phyloP scores from a whole-genome alignment of 2,329 filamentous ascomycete species.

The Stenocarpella maydis region DNA sequence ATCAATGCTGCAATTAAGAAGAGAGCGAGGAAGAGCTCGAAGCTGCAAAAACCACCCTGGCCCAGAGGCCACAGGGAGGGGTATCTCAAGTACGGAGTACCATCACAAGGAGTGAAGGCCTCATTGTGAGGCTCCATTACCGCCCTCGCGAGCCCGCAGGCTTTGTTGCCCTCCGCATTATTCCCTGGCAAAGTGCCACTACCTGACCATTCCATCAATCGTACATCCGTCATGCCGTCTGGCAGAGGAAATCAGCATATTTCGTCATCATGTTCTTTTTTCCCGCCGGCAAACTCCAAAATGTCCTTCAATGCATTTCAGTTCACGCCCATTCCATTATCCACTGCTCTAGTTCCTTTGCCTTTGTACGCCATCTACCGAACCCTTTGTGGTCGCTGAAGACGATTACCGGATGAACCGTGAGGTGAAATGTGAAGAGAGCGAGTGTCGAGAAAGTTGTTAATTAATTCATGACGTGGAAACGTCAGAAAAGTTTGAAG shows the following conservation, averaged over 20 bases:
- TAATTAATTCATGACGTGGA: constrained; percentile 26
- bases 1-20: constrained; percentile 30
- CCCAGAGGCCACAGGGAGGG: constrained; percentile 34
- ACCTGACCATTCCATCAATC: constrained; percentile 6
- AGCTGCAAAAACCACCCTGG: constrained; percentile 31
- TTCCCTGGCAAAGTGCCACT: constrained; percentile 24
- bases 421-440: constrained; percentile 22
- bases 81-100: constrained; percentile 37
- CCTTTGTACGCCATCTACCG: constrained; percentile 21
- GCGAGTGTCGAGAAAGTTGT: constrained; percentile 30
- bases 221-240: constrained; percentile 31
- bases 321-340: neutral
- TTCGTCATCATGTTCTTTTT: constrained; percentile 23
- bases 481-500: neutral
- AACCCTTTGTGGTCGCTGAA: constrained; percentile 15
- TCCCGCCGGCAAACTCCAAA: constrained; percentile 29
- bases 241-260: constrained; percentile 29
- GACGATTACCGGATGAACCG: constrained; percentile 17
- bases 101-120: constrained; percentile 31
- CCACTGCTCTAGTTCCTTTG: constrained; percentile 16
- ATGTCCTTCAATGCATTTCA: constrained; percentile 29
- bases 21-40: constrained; percentile 34
- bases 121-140: constrained; percentile 34
- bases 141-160: constrained; percentile 8
- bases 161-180: constrained; percentile 31